phyloP scores from a whole-genome alignment of 306 rosid species.

The Gastrolobium bilobum region DNA sequence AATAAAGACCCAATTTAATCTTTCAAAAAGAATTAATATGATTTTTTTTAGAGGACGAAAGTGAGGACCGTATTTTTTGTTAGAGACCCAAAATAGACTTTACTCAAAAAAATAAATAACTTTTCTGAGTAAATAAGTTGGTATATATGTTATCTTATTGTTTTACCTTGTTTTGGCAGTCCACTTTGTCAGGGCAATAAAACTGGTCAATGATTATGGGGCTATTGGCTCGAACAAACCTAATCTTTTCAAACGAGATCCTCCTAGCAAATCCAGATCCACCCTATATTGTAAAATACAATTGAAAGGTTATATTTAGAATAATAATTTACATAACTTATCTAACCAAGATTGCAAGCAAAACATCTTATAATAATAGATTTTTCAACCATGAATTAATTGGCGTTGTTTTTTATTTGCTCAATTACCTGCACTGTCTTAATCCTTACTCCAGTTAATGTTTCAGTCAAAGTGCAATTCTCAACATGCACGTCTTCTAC shows the following conservation, averaged over 20 bases:
- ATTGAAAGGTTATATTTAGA: background rate
- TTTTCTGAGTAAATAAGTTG: background rate
- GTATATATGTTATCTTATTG: background rate
- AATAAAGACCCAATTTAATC: too few relatives aligned
- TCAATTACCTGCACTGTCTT: constrained; percentile 73
- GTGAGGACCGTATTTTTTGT: too few relatives aligned
- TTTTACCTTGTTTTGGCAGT: constrained; percentile 53
- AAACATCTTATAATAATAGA: background rate
- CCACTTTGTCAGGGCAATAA: constrained; percentile 49
- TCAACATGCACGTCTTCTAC: constrained; percentile 66
- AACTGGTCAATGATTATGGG: constrained; percentile 68
- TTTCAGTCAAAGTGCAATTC: constrained; percentile 58
- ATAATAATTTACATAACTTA: background rate
- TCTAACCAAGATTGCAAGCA: background rate
- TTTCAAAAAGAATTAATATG: too few relatives aligned
- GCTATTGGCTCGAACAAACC: constrained; percentile 51
- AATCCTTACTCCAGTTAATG: constrained; percentile 72
- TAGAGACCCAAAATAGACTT: too few relatives aligned
- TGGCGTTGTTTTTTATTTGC: background rate
- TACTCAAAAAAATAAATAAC: too few relatives aligned
- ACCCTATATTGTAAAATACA: constrained; percentile 52
- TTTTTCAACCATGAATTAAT: background rate
- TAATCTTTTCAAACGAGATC: constrained; percentile 55
- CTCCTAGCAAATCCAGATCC: constrained; percentile 67
- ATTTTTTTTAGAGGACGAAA: too few relatives aligned